Base-by-base conservation (phyloP, 1,139 yeast species). In the Kodamaea anthophila region DNA sequence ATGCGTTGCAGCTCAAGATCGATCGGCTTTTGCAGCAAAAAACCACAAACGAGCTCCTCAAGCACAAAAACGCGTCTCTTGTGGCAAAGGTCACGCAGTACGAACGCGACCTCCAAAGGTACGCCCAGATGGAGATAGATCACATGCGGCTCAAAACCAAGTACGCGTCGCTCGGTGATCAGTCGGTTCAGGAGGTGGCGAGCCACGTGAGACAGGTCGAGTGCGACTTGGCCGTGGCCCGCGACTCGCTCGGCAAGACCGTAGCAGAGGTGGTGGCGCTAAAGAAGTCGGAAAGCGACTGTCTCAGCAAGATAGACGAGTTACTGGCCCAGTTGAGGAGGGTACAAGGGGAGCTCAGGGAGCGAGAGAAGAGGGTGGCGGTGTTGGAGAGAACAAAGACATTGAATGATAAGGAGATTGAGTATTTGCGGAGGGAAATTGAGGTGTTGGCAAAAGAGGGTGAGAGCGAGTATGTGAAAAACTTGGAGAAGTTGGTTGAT, bases 371-470 rank as follows among this genome's bases (percentile, higher is more conserved):
- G 21, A 12, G 10, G 15, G 45, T 59, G 37, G 47, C 58, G 32
- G 54, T 77, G 38, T 49, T 76, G 13, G 77, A 77, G 34, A 66
- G 73, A 33, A 80, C 75, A 37, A 67, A 66, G 33, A 49, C 60
- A 3, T 55, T 81, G 27, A 70, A 77, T n/a, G 43, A 55, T n/a
- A 74, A 74, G 39, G 93, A 83, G 46, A 69, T 78, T 16, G 72
- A 65, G 32, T 66, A 77, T 35, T 55, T 83, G 33, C 59, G 86
- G 38, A 66, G 63, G 24, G 61, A 56, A 49, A 43, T 65, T 30
- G 53, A 55, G 26, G n/a, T n/a, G n/a, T n/a, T n/a, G n/a, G 15
- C 10, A 9, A 11, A 21, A 13, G 12, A 21, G 24, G 22, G 18
- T 6, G 18, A 16, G 9, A 16, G 18, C 9, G n/a, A n/a, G n/a